Evolutionary conservation across 306 rosid species (phyloP), one percentile per base, ranked within the genome.

Genomic region (Citrullus colocynthis): DNA sequence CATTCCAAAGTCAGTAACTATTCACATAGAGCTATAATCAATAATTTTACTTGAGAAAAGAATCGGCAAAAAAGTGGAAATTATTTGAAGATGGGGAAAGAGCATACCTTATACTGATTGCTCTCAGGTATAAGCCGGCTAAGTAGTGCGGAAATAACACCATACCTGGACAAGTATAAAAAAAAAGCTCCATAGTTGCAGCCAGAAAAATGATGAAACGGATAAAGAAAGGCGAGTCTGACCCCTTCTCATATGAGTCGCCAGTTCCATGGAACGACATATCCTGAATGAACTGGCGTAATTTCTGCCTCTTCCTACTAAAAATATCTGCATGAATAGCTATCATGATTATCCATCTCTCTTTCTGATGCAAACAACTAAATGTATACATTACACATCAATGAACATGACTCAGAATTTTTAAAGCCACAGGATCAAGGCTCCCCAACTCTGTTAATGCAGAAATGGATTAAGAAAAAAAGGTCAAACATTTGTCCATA

Each of bases 91-190:
- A 76, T 36, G 28, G 30, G 39, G 41, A 76, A 51, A 71, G 65
- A 78, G 78, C 87, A 42, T 89, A 94, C 96, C 74, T 84, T 80
- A 79, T 78, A 86, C 61, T 77, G 77, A 7, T 41, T 64, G 84
- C 82, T 81, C 76, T 52, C 58, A 5, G 91, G 91, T 69, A 83
- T 75, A 74, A 94, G 91, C 86, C 97, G 91, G 71, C 80, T 73
- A 78, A 94, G 90, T 74, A 94, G 98, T 72, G 77, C 17, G 73
- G 88, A 79, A 81, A 88, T 80, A 83, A 92, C 79, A 85, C 81
- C 82, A 71, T 64, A 76, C 91, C 96, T 91, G 91, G 77, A 83
- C 86, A 85, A 41, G 78, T 61, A 84, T 62, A 15, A 77, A 59
- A 5, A 52, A 52, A 55, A 62, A 56, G 58, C 69, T 83, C 70